Evolutionary conservation across 1,139 yeast species (phyloP).

Genomic region (Lodderomyces orthopsilosis): DNA sequence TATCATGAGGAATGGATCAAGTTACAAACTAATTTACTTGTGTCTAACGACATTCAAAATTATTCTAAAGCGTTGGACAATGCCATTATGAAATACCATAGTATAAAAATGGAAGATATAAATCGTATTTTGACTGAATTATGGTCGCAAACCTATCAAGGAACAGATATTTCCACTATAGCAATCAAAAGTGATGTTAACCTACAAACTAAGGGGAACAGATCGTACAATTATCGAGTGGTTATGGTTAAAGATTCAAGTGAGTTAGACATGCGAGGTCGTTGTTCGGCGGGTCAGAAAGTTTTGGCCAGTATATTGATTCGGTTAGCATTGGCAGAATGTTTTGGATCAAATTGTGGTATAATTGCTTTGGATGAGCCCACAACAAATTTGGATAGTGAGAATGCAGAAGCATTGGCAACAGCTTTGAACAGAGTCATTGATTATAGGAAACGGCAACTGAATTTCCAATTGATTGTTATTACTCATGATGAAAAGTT

Average conservation of each 20-base stretch:
- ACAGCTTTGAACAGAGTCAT: conserved; percentile 74
- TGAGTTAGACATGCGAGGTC: conserved; percentile 95
- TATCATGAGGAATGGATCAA: conserved; percentile 74
- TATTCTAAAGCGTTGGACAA: conserved; percentile 85
- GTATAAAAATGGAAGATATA: conserved; percentile 89
- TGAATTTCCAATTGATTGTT: conserved; percentile 88
- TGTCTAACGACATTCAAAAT: conserved; percentile 80
- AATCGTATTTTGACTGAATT: conserved; percentile 83
- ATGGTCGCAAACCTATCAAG: conserved; percentile 93
- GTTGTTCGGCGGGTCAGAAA: conserved; percentile 98
- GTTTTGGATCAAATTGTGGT: conserved; percentile 94
- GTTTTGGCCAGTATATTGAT: conserved; percentile 91
- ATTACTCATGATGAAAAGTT: conserved; percentile 96
- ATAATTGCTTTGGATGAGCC: conserved; percentile 97
- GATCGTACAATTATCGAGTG: conserved; percentile 88
- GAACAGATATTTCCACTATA: conserved; percentile 92
- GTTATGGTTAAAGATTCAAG: conserved; percentile 92
- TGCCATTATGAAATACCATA: conserved; percentile 92
- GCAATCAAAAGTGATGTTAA: conserved; percentile 80
- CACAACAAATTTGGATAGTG: conserved; percentile 90
- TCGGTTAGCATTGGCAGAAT: conserved; percentile 88
- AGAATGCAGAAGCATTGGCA: conserved; percentile 86
- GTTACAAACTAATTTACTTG: conserved; percentile 71
- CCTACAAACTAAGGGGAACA: conserved; percentile 52
- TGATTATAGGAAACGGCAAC: conserved; percentile 69